A percentile compares a stretch with the other conserved stretches of the same genome.
Evolutionary conservation across 2,329 filamentous ascomycete genomes (phyloP).

Genomic region (Trichoderma sp.): DNA sequence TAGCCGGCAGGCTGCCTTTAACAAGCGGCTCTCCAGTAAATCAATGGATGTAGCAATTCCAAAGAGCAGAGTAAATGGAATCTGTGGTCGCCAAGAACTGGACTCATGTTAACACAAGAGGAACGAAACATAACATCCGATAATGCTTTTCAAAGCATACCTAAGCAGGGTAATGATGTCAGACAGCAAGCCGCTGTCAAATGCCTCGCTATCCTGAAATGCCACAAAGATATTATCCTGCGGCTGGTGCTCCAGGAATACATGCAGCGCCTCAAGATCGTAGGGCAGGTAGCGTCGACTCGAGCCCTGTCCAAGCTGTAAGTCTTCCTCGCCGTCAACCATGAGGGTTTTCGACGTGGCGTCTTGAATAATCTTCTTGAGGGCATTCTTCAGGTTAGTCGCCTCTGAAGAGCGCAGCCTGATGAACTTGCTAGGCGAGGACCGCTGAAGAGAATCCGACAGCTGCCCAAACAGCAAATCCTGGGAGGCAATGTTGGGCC

Average conservation of each 20-base stretch:
- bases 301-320: conserved; percentile 44
- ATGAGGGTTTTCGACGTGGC: conserved; percentile 47
- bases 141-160: conserved; percentile 41
- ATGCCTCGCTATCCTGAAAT: conserved; percentile 79
- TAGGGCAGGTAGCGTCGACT: conserved; percentile 70
- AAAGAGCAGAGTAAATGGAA: conserved; percentile 74
- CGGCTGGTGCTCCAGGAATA: conserved; percentile 52
- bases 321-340: conserved; percentile 58
- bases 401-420: conserved; percentile 67
- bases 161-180: conserved; percentile 67
- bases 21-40: conserved; percentile 69
- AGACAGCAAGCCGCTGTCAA: conserved; percentile 68
- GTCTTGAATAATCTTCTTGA: conserved; percentile 71
- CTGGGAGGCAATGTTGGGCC: conserved; percentile 74
- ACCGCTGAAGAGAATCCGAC: conserved; percentile 50
- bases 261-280: conserved; percentile 68
- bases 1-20: conserved; percentile 63
- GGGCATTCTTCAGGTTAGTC: conserved; percentile 66
- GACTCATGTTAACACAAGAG: conserved; percentile 30
- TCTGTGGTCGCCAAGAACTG: conserved; percentile 65
- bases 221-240: conserved; percentile 64
- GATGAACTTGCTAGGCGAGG: conserved; percentile 56
- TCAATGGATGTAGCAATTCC: conserved; percentile 80
- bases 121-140: background rate
- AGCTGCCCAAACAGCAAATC: conserved; percentile 71